Base-by-base conservation (phyloP, 176 grass and related monocot species). In the Bonia amplexicaulis region DNA sequence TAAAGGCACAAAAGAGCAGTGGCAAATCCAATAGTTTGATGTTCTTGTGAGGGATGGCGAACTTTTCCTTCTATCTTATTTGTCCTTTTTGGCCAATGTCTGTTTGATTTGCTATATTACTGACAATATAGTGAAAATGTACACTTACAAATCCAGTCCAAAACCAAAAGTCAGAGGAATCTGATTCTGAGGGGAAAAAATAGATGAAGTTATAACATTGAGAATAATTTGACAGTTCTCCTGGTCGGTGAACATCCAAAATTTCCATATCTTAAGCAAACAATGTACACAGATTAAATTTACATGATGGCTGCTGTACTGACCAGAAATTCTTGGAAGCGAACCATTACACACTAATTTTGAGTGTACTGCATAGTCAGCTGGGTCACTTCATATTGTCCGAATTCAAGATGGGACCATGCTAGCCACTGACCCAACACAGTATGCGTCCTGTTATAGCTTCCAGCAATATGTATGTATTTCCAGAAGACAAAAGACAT, bases 241-340 rank as follows among this genome's bases (percentile, higher is more conserved):
- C 59, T 47, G 41, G 41, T 9, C 6, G 48, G 20, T 58, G 23
- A 74, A 47, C 46, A 74, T 40, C 22, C 45, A 63, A 74, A 53
- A 8, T 6, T 49, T 75, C 22, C 49, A 41, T 75, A 37, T 31
- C 31, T 60, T 1, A 31, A 52, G 51, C 40, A 62, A 61, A 80
- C 3, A 75, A 69, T 69, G 63, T 85, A 81, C 41, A 86, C 54
- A 54, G 45, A 71, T 51, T 39, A 35, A 84, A 73, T 90, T 89
- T 85, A 82, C 64, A 82, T 76, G 45, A 74, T 77, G 47, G 22
- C 37, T 33, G 16, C 41, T 81, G n/a, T 77, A 76, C 76, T 22
- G n/a, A 40, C 9, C 16, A 57, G 33, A 7, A 74, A 23, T 19
- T 52, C 25, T 57, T 27, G 39, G 47, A 72, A 78, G 58, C 88